Evolutionary conservation across 2,329 filamentous ascomycete species (phyloP).

Genomic region (Penicillium hordei): DNA sequence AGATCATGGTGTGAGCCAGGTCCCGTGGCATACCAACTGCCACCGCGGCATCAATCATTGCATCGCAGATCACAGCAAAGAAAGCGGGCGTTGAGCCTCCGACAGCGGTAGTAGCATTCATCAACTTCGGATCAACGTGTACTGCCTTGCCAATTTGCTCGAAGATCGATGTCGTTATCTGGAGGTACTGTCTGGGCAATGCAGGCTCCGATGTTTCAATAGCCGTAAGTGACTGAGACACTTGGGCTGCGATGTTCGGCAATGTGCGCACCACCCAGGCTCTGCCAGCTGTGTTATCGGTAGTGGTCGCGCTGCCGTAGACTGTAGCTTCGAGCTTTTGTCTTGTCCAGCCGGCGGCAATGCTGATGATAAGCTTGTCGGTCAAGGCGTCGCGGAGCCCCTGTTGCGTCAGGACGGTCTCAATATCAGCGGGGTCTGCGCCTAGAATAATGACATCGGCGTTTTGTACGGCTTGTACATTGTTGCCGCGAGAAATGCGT

Average conservation of each 20-base stretch:
- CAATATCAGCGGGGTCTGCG: slow-evolving; percentile 49
- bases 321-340: slow-evolving; percentile 41
- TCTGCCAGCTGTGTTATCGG: slow-evolving; percentile 16
- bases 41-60: slow-evolving; percentile 61
- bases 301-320: slow-evolving; percentile 27
- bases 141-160: slow-evolving; percentile 50
- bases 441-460: slow-evolving; percentile 50
- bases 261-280: slow-evolving; percentile 43
- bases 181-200: slow-evolving; percentile 42
- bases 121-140: slow-evolving; percentile 52
- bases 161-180: slow-evolving; percentile 50
- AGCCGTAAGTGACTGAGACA: slow-evolving; percentile 49
- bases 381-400: slow-evolving; percentile 43
- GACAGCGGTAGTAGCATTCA: slow-evolving; percentile 60
- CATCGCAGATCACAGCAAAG: slow-evolving; percentile 59
- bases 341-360: slow-evolving; percentile 53
- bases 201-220: slow-evolving; percentile 51
- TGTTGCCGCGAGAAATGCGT: slow-evolving; percentile 38
- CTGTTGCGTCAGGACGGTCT: slow-evolving; percentile 37
- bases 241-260: slow-evolving; percentile 48
- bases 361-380: slow-evolving; percentile 53
- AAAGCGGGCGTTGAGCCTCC: slow-evolving; percentile 64
- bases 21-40: slow-evolving; percentile 62
- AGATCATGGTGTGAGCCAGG: slow-evolving; percentile 61
- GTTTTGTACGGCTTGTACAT: slow-evolving; percentile 34